phyloP scores from a whole-genome alignment of 1,284 basidiomycete genomes.

The Schizopora paradoxa region DNA sequence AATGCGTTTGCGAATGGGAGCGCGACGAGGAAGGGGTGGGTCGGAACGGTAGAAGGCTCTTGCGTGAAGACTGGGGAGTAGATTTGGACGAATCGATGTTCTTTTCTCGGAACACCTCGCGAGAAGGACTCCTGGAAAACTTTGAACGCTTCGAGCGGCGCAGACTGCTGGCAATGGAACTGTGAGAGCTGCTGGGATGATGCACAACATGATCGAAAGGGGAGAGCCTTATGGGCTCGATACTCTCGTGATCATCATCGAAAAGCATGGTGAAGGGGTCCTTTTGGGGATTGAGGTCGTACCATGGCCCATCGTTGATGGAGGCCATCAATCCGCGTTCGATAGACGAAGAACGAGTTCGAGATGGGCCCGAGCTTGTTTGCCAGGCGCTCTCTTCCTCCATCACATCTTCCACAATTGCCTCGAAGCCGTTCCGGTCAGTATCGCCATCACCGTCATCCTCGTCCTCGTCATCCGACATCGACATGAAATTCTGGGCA shows the following conservation, averaged over 20 bases:
- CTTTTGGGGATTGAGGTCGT: slow-evolving; percentile 11
- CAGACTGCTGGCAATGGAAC: slow-evolving; percentile 6
- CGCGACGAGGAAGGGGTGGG: not conserved
- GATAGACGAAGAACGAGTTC: not conserved
- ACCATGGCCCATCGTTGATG: slow-evolving; percentile 10
- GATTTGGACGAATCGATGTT: no score
- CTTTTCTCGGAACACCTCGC: no score
- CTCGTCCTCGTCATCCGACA: slow-evolving; percentile 27
- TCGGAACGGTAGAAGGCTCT: not conserved
- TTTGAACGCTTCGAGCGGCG: slow-evolving; percentile 15
- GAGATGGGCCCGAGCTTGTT: not conserved
- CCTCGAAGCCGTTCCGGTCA: slow-evolving; percentile 6
- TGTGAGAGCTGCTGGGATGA: not conserved
- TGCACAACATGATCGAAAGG: slow-evolving; percentile 4
- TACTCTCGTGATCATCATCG: slow-evolving; percentile 11
- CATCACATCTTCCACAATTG: slow-evolving; percentile 18
- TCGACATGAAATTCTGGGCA: slow-evolving; percentile 24
- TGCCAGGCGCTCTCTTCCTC: slow-evolving; percentile 23
- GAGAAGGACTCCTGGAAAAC: no score
- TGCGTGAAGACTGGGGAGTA: not conserved
- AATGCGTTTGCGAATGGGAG: no score
- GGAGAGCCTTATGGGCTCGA: slow-evolving; percentile 11
- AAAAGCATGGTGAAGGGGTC: slow-evolving; percentile 14
- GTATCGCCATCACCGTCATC: slow-evolving; percentile 18
- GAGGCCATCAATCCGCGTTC: slow-evolving; percentile 9